Evolutionary conservation across 805 yeast genomes (phyloP).

Genomic region (Yarrowia sp.): DNA sequence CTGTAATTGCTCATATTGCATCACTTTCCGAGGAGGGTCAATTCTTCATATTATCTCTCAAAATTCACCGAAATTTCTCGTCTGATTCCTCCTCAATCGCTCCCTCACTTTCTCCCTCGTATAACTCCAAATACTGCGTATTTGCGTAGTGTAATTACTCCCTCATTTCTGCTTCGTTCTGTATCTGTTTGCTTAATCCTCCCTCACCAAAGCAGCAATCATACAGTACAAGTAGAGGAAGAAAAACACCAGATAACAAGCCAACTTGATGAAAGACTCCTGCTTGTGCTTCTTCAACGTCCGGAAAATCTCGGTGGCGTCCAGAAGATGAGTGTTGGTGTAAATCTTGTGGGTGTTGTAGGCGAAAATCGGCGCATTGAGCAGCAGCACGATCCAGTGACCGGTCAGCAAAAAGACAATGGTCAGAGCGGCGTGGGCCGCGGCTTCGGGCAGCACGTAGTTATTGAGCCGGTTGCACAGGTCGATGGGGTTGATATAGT

Average conservation of each 20-base stretch:
- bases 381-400: conserved; percentile 86
- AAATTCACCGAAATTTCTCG: too few species aligned
- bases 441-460: conserved; percentile 89
- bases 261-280: conserved; percentile 88
- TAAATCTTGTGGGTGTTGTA: conserved; percentile 82
- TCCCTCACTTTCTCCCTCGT: too few species aligned
- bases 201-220: conserved; percentile 90
- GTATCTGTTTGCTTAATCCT: conserved; percentile 51
- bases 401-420: conserved; percentile 80
- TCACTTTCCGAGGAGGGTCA: too few species aligned
- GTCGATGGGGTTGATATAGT: conserved; percentile 96
- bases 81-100: too few species aligned
- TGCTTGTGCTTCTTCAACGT: conserved; percentile 91
- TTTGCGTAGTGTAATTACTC: background rate
- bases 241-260: conserved; percentile 88
- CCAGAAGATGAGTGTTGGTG: conserved; percentile 83
- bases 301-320: conserved; percentile 97
- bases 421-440: conserved; percentile 70
- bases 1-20: too few species aligned
- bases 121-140: too few species aligned
- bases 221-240: conserved; percentile 95
- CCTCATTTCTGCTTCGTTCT: background rate
- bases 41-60: too few species aligned
- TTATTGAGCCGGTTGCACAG: conserved; percentile 89
- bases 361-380: conserved; percentile 76